phyloP scores from a whole-genome alignment of 306 rosid species.

The Dryas alaskensis region DNA sequence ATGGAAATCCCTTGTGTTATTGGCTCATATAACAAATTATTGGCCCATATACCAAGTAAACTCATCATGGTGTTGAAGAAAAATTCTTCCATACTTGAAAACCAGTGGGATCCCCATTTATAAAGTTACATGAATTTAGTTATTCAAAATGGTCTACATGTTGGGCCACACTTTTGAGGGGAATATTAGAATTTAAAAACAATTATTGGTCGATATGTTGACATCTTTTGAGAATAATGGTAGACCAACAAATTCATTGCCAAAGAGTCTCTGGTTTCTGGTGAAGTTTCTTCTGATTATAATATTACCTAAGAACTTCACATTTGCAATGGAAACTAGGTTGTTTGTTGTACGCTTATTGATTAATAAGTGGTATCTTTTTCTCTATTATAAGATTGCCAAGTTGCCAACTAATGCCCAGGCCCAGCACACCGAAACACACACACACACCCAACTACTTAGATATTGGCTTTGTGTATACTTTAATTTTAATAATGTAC shows the following conservation, averaged over 20 bases:
- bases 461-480: background rate
- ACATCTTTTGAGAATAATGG: background rate
- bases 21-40: background rate
- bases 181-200: background rate
- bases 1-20: background rate
- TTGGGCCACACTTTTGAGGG: background rate
- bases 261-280: background rate
- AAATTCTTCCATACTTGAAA: too few relatives aligned
- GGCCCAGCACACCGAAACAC: background rate
- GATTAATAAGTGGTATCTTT: background rate
- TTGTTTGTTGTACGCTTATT: background rate
- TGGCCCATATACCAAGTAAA: too few relatives aligned
- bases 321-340: background rate
- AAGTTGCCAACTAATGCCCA: too few relatives aligned
- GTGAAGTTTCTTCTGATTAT: constrained; percentile 1
- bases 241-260: background rate
- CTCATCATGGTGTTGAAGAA: too few relatives aligned
- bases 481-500: background rate
- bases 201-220: background rate
- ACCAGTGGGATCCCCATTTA: too few relatives aligned
- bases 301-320: background rate
- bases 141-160: too few relatives aligned
- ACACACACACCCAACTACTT: background rate
- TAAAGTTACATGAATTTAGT: too few relatives aligned
- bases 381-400: background rate